Conservation (phyloP, 2,329 filamentous ascomycete species). For the Elsinoe necatrix region DNA sequence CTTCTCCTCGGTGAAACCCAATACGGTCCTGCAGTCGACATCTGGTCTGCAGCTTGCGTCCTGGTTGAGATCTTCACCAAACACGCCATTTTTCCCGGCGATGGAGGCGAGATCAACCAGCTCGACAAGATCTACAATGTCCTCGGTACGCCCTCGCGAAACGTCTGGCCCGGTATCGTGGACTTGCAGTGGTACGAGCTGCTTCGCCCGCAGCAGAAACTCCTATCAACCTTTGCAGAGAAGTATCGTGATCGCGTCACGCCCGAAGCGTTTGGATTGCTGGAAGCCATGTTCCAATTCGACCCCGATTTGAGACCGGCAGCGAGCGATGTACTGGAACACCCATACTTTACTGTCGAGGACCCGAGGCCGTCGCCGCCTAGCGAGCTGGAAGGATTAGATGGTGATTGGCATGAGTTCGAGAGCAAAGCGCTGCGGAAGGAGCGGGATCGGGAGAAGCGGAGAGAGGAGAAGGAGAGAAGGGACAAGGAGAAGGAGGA, state of each 20-base stretch:
- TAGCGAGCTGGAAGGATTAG: slow-evolving; percentile 69
- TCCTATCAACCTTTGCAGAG: slow-evolving; percentile 68
- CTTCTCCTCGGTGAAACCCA: slow-evolving; percentile 83
- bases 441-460: slow-evolving; percentile 61
- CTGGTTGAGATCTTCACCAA: slow-evolving; percentile 94
- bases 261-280: slow-evolving; percentile 71
- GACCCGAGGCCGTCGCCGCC: slow-evolving; percentile 69
- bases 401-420: slow-evolving; percentile 98
- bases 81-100: slow-evolving; percentile 88
- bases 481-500: slow-evolving; percentile 41
- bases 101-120: slow-evolving; percentile 91
- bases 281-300: slow-evolving; percentile 78
- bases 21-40: slow-evolving; percentile 82
- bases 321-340: slow-evolving; percentile 73
- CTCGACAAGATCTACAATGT: slow-evolving; percentile 94
- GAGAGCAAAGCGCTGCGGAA: slow-evolving; percentile 91
- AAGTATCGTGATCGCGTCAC: slow-evolving; percentile 72
- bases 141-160: slow-evolving; percentile 75
- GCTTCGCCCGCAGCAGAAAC: slow-evolving; percentile 66
- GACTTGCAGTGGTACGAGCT: slow-evolving; percentile 98
- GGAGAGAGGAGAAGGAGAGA: slow-evolving; percentile 38
- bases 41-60: slow-evolving; percentile 96
- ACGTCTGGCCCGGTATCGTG: slow-evolving; percentile 80
- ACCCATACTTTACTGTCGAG: slow-evolving; percentile 81
- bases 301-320: slow-evolving; percentile 77